Evolutionary conservation across 345 rosid genomes (phyloP).

Genomic region (Corymbia maculata): DNA sequence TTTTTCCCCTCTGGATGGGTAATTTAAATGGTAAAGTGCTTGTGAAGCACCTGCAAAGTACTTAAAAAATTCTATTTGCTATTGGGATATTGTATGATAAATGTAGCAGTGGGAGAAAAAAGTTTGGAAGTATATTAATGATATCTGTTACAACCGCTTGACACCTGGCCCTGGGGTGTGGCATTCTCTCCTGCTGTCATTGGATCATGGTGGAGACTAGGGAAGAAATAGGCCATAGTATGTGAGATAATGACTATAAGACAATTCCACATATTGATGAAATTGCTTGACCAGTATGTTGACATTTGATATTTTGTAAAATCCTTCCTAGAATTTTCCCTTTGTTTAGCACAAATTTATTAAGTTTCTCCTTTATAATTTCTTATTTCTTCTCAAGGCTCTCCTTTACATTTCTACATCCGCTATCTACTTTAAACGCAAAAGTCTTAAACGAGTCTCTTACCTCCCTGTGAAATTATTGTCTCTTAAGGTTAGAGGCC

Average conservation of each 20-base stretch:
- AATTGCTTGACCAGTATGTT: not conserved
- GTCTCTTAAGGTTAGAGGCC: constrained; percentile 81
- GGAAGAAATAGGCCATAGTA: not conserved
- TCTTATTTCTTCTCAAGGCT: not conserved
- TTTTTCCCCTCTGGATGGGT: not conserved
- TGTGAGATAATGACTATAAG: not conserved
- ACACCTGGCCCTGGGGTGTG: not conserved
- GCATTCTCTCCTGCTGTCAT: not conserved
- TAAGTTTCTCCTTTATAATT: not conserved
- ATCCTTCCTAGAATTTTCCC: not conserved
- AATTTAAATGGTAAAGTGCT: not conserved
- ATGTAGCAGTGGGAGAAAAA: not conserved
- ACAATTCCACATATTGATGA: not conserved
- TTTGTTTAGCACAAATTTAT: not conserved
- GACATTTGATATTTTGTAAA: not conserved
- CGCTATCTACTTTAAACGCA: not conserved
- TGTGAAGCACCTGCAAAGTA: not conserved
- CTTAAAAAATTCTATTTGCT: not conserved
- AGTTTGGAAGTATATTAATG: not conserved
- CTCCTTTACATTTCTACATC: not conserved
- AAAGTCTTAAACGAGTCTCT: not conserved
- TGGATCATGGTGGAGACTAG: not conserved
- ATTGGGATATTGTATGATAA: not conserved
- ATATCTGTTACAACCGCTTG: not conserved
- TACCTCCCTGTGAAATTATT: not conserved